A percentile compares a stretch with the other conserved stretches of the same genome.
Evolutionary conservation across 2,329 filamentous ascomycete species (phyloP).

Genomic region (Sodiomyces alkalinus): DNA sequence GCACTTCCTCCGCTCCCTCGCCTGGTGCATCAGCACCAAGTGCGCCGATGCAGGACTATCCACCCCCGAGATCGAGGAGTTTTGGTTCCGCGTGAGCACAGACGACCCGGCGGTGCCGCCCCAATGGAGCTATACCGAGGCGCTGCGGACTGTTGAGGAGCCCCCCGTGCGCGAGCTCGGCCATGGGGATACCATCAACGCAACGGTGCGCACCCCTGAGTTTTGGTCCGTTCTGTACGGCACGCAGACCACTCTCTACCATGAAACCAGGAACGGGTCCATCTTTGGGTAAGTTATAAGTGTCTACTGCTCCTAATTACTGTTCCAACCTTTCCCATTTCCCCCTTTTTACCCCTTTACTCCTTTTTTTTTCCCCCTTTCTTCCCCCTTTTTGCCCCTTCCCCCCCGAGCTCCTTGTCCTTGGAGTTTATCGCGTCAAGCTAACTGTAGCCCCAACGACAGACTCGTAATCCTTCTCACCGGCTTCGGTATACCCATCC

Average conservation of each 20-base stretch:
- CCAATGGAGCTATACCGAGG: conserved; percentile 1
- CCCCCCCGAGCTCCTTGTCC: too few relatives aligned
- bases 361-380: too few relatives aligned
- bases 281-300: background rate
- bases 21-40: conserved; percentile 5
- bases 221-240: conserved; percentile 1
- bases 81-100: conserved; percentile 1
- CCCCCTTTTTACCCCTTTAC: too few relatives aligned
- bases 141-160: background rate
- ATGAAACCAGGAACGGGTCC: background rate
- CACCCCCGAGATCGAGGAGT: conserved; percentile 2
- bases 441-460: background rate
- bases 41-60: conserved; percentile 1
- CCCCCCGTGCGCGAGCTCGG: background rate
- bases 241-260: background rate
- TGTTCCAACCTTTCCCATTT: too few relatives aligned
- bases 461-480: conserved; percentile 1
- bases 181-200: background rate
- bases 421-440: background rate
- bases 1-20: conserved; percentile 3
- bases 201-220: background rate
- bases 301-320: too few relatives aligned
- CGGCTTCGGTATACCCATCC: background rate
- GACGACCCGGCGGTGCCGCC: background rate
- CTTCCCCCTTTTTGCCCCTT: too few relatives aligned